Evolutionary conservation across 1,284 basidiomycete genomes (phyloP).

Genomic region (Apiotrichum siamense): DNA sequence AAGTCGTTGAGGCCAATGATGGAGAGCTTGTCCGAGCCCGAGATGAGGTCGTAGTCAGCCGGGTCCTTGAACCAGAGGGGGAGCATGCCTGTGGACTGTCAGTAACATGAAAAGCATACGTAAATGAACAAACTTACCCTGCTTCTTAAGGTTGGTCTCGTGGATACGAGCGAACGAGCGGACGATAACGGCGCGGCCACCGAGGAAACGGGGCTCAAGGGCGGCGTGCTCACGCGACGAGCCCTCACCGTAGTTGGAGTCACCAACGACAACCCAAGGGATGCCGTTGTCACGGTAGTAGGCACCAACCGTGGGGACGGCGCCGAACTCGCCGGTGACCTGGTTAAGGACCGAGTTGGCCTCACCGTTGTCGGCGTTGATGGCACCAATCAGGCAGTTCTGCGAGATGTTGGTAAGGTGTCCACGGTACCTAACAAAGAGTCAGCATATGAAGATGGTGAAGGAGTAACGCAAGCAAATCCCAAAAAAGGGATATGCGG

Average conservation of each 20-base stretch:
- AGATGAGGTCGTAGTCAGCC: slow-evolving; percentile 84
- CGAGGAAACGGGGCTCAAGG: slow-evolving; percentile 93
- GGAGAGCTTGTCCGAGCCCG: slow-evolving; percentile 73
- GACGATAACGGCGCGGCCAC: slow-evolving; percentile 90
- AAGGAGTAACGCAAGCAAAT: too few species aligned
- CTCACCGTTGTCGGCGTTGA: slow-evolving; percentile 90
- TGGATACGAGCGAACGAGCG: slow-evolving; percentile 96
- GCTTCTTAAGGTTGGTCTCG: slow-evolving; percentile 88
- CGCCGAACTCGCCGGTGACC: slow-evolving; percentile 71
- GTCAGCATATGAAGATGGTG: too few species aligned
- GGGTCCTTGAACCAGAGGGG: slow-evolving; percentile 81
- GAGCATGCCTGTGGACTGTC: too few species aligned
- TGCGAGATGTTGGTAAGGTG: slow-evolving; percentile 95
- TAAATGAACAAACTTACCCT: too few species aligned
- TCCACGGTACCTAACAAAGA: too few species aligned
- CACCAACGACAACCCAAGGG: slow-evolving; percentile 90
- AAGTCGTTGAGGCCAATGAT: slow-evolving; percentile 78
- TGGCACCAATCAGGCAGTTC: slow-evolving; percentile 95
- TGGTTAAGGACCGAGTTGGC: slow-evolving; percentile 53
- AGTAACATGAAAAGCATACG: too few species aligned
- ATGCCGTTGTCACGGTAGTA: slow-evolving; percentile 83
- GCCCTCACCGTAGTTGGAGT: slow-evolving; percentile 97
- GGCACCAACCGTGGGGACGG: slow-evolving; percentile 77
- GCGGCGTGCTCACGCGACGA: slow-evolving; percentile 97
- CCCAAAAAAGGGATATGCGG: too few species aligned